phyloP scores from a whole-genome alignment of 371 early-diverging fungal species.

The Zancudomyces culisetae region DNA sequence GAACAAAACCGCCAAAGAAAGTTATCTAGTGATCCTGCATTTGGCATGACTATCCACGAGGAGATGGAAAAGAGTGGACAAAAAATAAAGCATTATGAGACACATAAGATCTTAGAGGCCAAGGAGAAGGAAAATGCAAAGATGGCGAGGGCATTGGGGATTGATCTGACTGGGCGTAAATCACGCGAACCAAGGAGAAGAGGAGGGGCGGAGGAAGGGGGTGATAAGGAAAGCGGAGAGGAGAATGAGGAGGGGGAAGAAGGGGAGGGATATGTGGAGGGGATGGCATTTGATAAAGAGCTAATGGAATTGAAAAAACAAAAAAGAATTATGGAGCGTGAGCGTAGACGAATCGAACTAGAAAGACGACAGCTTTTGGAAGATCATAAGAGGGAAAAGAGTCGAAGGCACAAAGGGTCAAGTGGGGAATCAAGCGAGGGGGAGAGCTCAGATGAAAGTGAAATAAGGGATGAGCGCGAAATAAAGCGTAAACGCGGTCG shows the following conservation, averaged over 20 bases:
- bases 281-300: conserved; percentile 64
- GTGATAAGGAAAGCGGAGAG: too few species aligned
- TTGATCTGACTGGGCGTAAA: too few species aligned
- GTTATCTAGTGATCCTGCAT: conserved; percentile 13
- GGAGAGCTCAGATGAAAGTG: conserved; percentile 5
- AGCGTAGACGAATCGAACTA: conserved; percentile 26
- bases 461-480: too few species aligned
- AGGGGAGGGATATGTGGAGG: conserved; percentile 46
- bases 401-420: conserved; percentile 17
- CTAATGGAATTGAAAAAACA: conserved; percentile 38
- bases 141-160: conserved; percentile 47
- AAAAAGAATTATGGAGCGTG: conserved; percentile 25
- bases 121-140: conserved; percentile 44
- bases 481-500: conserved; percentile 5
- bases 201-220: too few species aligned
- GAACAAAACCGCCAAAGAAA: conserved; percentile 23
- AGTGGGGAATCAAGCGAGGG: conserved; percentile 7
- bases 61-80: background rate
- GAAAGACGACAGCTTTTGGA: conserved; percentile 23
- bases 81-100: conserved; percentile 28
- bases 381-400: conserved; percentile 11
- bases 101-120: conserved; percentile 48
- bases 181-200: too few species aligned
- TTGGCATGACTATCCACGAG: background rate
- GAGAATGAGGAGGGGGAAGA: too few species aligned